Percentiles rank a stretch among this genome's conserved stretches.
Evolutionary conservation across 2,329 filamentous ascomycete genomes (phyloP).

Genomic region (Aspergillus candidus): DNA sequence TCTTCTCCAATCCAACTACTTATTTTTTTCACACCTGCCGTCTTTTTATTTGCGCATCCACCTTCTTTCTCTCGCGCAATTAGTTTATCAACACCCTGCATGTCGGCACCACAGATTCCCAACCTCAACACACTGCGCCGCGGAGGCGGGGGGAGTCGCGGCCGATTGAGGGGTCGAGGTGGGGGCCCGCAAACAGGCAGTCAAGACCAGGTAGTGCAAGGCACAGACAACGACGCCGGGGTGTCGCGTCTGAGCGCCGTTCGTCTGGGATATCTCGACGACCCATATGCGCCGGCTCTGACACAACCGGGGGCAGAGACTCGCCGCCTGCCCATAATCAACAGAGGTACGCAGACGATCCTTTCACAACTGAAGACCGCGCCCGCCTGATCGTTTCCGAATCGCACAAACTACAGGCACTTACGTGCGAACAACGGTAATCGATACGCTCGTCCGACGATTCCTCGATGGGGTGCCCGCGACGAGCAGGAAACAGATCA

Average conservation of each 20-base stretch:
- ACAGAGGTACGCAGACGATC: slow-evolving; percentile 60
- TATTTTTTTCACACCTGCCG: too few species aligned
- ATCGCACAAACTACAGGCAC: slow-evolving; percentile 55
- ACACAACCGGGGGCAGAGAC: slow-evolving; percentile 47
- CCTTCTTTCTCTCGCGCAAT: not conserved
- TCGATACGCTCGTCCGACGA: slow-evolving; percentile 67
- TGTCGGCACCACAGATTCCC: slow-evolving; percentile 70
- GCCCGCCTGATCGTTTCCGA: too few species aligned
- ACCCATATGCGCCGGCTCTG: slow-evolving; percentile 70
- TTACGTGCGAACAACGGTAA: slow-evolving; percentile 79
- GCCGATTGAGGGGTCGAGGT: slow-evolving; percentile 43
- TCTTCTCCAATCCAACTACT: too few species aligned
- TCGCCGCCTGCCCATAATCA: slow-evolving; percentile 82
- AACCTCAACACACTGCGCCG: slow-evolving; percentile 62
- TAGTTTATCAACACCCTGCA: slow-evolving; percentile 30
- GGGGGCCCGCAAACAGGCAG: slow-evolving; percentile 22
- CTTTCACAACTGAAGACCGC: too few species aligned
- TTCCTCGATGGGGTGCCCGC: slow-evolving; percentile 53
- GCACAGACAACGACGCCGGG: slow-evolving; percentile 86
- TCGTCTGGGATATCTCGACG: slow-evolving; percentile 73
- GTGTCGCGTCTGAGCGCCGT: slow-evolving; percentile 86
- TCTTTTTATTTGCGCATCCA: slow-evolving; percentile 2
- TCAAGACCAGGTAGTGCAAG: slow-evolving; percentile 73
- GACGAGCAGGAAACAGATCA: slow-evolving; percentile 57
- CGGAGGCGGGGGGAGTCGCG: slow-evolving; percentile 38